Percentiles rank a stretch among this genome's conserved stretches.
Evolutionary conservation across 257 asterid species (phyloP).

Genomic region (Ligustrum vulgare): DNA sequence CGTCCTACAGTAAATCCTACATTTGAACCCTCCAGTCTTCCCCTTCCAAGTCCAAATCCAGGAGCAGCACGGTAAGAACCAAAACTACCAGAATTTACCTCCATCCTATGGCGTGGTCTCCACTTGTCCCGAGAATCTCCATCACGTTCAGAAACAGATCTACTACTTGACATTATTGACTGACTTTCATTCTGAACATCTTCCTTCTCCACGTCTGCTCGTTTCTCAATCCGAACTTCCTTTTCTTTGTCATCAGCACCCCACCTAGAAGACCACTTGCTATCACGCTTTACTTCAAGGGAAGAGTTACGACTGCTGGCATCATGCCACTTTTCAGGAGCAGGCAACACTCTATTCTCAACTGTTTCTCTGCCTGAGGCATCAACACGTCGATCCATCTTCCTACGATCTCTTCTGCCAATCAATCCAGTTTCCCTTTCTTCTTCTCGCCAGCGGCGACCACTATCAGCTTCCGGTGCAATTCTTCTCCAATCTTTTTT

Average conservation of each 20-base stretch:
- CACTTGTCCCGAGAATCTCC: conserved; percentile 95
- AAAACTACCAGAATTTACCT: conserved; percentile 57
- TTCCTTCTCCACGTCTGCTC: conserved; percentile 73
- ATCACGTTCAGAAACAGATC: conserved; percentile 75
- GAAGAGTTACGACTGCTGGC: conserved; percentile 61
- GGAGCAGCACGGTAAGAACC: conserved; percentile 87
- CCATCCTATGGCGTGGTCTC: conserved; percentile 99
- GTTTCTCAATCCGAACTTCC: conserved; percentile 71
- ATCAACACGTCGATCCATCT: conserved; percentile 79
- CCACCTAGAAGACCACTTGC: conserved; percentile 96
- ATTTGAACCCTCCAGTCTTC: conserved; percentile 70
- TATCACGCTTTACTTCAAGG: conserved; percentile 80
- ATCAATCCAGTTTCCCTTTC: conserved; percentile 98
- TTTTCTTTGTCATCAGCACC: conserved; percentile 98
- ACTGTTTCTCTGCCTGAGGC: conserved; percentile 66
- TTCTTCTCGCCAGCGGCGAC: conserved; percentile 99
- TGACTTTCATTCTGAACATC: conserved; percentile 64
- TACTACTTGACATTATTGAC: conserved; percentile 45
- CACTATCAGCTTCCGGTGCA: conserved; percentile 67
- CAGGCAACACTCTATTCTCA: conserved; percentile 63
- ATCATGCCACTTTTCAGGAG: conserved; percentile 81
- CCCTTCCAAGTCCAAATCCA: conserved; percentile 88
- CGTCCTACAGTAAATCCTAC: conserved; percentile 89
- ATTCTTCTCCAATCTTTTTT: conserved; percentile 79
- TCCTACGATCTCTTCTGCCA: conserved; percentile 91